Evolutionary conservation across 192 early-diverging fungal genomes (phyloP), one percentile per base, ranked within the genome.

Genomic region (Coemansia erecta): DNA sequence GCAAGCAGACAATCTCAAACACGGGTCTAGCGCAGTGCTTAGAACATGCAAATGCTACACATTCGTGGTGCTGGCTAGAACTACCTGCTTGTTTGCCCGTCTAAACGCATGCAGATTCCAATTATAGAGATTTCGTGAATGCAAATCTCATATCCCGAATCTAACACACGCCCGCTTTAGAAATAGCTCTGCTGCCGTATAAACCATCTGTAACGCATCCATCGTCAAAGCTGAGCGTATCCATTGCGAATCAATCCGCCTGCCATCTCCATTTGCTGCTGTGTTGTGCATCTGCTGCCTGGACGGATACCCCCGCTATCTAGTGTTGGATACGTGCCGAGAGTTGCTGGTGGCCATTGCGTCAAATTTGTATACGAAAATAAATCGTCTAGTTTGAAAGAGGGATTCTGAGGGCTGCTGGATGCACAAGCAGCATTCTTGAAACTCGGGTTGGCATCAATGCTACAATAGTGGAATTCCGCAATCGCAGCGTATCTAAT

Each of bases 261-360:
- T 23, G 23, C 23, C 41, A 13, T 28, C 24, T 45, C 8, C 23
- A 11, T 31, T 45, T 58, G 9, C 37, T 39, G 46, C 53, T 54
- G 14, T 40, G 31, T 8, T 8, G 31, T 55, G 31, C 47, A 17
- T 42, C 28, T n/a, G 23, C 42, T 39, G 41, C 7, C 49, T 53
- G 42, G 48, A 11, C 54, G 24, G 22, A 22, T 21, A 35, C 26
- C 43, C 18, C 12, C 39, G 7, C 12, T 61, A 22, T 24, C 43
- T 4, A 46, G 40, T 40, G 50, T 56, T 67, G 58, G 56, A 65
- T 69, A 75, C 73, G 63, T 75, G 67, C 73, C 73, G 73, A 65
- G 61, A 60, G 59, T 69, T 60, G 63, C 54, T 73, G 44, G 70
- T 40, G 44, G 56, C 56, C 70, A 66, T 73, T 31, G 70, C 64